A percentile compares a stretch with the other conserved stretches of the same genome.
These are phyloP conservation scores for Fusarium caatingaense DNA, from an alignment of 2,329 filamentous ascomycete species.

Conservation along the genomic window DNA sequence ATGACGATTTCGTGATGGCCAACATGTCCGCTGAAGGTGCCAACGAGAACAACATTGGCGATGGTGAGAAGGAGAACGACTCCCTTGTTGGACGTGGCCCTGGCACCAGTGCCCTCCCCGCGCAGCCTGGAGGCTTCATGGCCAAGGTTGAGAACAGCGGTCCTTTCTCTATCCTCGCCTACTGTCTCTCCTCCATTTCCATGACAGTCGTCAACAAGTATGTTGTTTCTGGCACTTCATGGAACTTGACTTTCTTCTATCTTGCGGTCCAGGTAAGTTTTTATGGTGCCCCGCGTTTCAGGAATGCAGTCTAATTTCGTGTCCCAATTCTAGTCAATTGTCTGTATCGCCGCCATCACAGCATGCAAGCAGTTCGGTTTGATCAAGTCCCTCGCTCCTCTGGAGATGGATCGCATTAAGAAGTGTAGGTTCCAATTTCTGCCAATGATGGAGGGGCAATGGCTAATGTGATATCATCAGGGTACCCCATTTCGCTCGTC, in stretches of 20 bases:
- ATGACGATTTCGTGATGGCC: constrained; percentile 39
- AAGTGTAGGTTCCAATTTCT: constrained; percentile 74
- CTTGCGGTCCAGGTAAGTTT: constrained; percentile 85
- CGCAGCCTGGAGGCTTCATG: constrained; percentile 27
- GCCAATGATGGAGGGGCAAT: neutral
- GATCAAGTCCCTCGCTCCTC: constrained; percentile 83
- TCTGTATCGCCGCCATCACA: constrained; percentile 87
- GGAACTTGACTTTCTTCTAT: constrained; percentile 97
- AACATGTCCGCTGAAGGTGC: constrained; percentile 32
- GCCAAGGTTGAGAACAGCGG: constrained; percentile 77
- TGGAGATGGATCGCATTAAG: constrained; percentile 88
- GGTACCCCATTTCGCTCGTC: constrained; percentile 95
- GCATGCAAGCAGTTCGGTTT: constrained; percentile 82
- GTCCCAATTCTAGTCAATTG: constrained; percentile 72
- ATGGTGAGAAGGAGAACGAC: constrained; percentile 39
- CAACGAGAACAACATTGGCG: constrained; percentile 31
- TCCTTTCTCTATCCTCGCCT: constrained; percentile 82
- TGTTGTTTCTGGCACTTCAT: constrained; percentile 87
- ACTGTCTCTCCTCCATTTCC: constrained; percentile 93
- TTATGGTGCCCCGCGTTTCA: constrained; percentile 3
- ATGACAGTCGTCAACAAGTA: constrained; percentile 99
- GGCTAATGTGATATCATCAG: constrained; percentile 57
- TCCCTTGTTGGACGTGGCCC: constrained; percentile 37
- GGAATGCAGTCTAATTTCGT: constrained; percentile 1
- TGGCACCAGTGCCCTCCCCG: constrained; percentile 35